Conservation (phyloP, 2,329 filamentous ascomycete species). For the Ophiostoma himal-ulmi region DNA sequence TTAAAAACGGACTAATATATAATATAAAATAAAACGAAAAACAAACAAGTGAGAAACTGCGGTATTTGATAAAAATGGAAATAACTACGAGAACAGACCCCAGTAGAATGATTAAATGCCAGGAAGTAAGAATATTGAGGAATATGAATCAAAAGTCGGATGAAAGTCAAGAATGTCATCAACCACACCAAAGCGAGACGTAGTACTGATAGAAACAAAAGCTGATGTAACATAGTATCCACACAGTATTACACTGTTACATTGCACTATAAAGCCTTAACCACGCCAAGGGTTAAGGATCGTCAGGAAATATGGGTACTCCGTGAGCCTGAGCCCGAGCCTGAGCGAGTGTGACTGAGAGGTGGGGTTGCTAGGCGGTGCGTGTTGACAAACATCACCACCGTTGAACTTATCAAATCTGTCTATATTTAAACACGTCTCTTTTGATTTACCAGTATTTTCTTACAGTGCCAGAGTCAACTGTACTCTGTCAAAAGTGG, state of each 20-base stretch:
- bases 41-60: not conserved
- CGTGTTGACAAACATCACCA: not conserved
- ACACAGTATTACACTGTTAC: conserved; percentile 4
- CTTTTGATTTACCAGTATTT: not conserved
- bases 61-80: not conserved
- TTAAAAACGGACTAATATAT: not conserved
- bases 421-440: not conserved
- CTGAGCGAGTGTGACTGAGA: not conserved
- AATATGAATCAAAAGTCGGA: not conserved
- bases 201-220: not conserved
- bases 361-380: conserved; percentile 1
- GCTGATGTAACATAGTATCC: not conserved
- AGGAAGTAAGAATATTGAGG: not conserved
- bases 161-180: not conserved
- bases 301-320: conserved; percentile 5
- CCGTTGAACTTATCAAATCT: not conserved
- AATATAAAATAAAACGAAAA: not conserved
- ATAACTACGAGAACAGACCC: not conserved
- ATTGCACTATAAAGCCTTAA: not conserved
- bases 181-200: not conserved
- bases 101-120: not conserved
- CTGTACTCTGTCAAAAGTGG: too few species aligned
- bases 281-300: not conserved
- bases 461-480: too few species aligned
- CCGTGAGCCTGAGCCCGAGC: not conserved